Evolutionary conservation across 768 basidiomycete genomes (phyloP).

Genomic region (Mycena chlorophos): DNA sequence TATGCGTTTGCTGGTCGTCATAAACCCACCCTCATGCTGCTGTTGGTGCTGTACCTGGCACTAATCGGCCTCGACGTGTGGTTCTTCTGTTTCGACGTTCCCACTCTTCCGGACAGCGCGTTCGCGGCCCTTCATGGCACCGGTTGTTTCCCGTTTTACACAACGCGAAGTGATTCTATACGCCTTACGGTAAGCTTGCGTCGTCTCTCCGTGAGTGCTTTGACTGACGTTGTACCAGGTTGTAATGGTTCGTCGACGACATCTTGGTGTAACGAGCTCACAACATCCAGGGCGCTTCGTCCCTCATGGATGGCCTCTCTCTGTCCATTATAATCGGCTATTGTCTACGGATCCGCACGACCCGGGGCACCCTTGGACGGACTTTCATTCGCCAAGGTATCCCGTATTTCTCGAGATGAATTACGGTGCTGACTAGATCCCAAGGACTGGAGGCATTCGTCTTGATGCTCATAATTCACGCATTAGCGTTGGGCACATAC

Average conservation of each 20-base stretch:
- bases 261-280: no score
- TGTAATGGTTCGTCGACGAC: no score
- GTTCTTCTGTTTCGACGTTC: conserved; percentile 35
- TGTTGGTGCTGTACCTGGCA: conserved; percentile 32
- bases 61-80: conserved; percentile 38
- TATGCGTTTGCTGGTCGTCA: conserved; percentile 44
- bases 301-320: conserved; percentile 41
- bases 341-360: conserved; percentile 29
- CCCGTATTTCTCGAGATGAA: background rate
- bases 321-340: conserved; percentile 38
- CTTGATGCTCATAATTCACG: conserved; percentile 32
- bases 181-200: conserved; percentile 37
- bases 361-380: conserved; percentile 33
- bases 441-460: conserved; percentile 38
- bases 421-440: background rate
- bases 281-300: conserved; percentile 30
- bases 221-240: background rate
- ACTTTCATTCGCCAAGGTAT: background rate
- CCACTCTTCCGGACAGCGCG: conserved; percentile 23
- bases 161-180: conserved; percentile 25
- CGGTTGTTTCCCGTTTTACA: conserved; percentile 43
- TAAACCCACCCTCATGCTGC: conserved; percentile 28
- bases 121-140: conserved; percentile 29
- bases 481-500: conserved; percentile 31
- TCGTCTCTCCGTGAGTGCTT: background rate